Evolutionary conservation across 805 yeast genomes (phyloP).

Genomic region (Nakazawaea populi): DNA sequence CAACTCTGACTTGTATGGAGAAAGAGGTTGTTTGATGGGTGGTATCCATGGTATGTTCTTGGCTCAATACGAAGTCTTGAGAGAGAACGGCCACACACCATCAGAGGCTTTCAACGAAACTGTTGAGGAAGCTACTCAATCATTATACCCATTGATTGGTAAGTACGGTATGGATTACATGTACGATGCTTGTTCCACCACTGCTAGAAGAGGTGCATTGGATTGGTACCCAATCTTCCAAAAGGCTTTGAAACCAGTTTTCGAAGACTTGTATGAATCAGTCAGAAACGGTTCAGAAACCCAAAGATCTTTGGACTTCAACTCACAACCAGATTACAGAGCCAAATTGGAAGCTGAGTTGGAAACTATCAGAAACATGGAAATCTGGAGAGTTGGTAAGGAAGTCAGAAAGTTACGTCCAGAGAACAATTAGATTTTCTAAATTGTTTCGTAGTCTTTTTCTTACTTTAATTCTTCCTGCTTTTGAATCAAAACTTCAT

Average conservation of each 20-base stretch:
- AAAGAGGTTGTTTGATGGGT: slow-evolving; percentile 99
- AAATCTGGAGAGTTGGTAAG: slow-evolving; percentile 99
- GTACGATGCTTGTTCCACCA: slow-evolving; percentile 99
- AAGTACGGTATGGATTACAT: slow-evolving; percentile 99
- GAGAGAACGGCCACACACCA: slow-evolving; percentile 99
- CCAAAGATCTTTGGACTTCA: slow-evolving; percentile 95
- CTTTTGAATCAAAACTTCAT: slow-evolving; percentile 12
- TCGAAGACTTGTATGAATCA: slow-evolving; percentile 91
- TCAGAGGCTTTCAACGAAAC: slow-evolving; percentile 99
- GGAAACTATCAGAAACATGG: slow-evolving; percentile 90
- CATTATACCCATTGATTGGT: slow-evolving; percentile 97
- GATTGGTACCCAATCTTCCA: slow-evolving; percentile 99
- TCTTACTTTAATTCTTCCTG: slow-evolving; percentile 11
- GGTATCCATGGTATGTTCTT: slow-evolving; percentile 99
- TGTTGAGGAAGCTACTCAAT: slow-evolving; percentile 99
- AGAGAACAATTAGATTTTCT: slow-evolving; percentile 74
- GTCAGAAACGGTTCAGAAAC: slow-evolving; percentile 97
- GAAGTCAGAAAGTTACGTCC: slow-evolving; percentile 99
- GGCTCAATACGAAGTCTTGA: slow-evolving; percentile 98
- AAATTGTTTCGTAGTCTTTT: slow-evolving; percentile 1
- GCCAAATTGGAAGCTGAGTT: slow-evolving; percentile 92
- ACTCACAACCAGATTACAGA: slow-evolving; percentile 98
- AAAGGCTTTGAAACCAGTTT: slow-evolving; percentile 97
- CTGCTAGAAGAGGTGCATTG: slow-evolving; percentile 99
- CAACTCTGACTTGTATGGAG: slow-evolving; percentile 98